Evolutionary conservation across 2,329 filamentous ascomycete genomes (phyloP).

Genomic region (Pseudomassariella vexata): DNA sequence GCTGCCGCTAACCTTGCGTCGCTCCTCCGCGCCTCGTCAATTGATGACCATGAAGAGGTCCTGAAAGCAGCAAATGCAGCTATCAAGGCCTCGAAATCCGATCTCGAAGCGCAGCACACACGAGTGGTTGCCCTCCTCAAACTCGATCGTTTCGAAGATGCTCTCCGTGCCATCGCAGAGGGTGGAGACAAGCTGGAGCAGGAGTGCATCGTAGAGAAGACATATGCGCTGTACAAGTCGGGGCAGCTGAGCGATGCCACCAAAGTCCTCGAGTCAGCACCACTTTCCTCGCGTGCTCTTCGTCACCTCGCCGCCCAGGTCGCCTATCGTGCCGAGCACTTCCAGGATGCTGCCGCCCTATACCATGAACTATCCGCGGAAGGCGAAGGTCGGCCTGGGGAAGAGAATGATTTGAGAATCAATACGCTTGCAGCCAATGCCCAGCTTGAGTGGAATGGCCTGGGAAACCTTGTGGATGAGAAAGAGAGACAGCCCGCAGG

Average conservation of each 20-base stretch:
- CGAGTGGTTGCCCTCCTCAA: conserved; percentile 72
- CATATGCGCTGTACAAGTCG: conserved; percentile 80
- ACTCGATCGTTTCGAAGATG: conserved; percentile 77
- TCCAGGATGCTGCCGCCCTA: conserved; percentile 57
- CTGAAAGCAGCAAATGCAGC: conserved; percentile 59
- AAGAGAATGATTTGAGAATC: conserved; percentile 70
- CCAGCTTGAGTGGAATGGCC: conserved; percentile 65
- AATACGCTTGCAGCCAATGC: conserved; percentile 68
- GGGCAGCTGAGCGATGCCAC: conserved; percentile 63
- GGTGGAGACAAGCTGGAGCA: conserved; percentile 56
- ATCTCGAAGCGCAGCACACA: conserved; percentile 57
- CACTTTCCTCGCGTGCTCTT: conserved; percentile 25
- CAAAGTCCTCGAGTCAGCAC: conserved; percentile 28
- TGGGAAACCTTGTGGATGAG: conserved; percentile 40
- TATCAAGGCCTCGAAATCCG: conserved; percentile 52
- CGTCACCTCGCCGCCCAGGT: conserved; percentile 58
- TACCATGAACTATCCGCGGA: conserved; percentile 54
- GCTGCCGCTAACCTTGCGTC: conserved; percentile 45
- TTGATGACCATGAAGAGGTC: conserved; percentile 69
- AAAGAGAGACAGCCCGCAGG: conserved; percentile 50
- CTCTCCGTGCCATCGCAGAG: conserved; percentile 61
- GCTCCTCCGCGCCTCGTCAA: conserved; percentile 48
- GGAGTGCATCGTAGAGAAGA: conserved; percentile 61
- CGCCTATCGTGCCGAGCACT: conserved; percentile 70
- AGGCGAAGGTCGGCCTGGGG: conserved; percentile 41